These are phyloP conservation scores for Caryopteris hybrid DNA, from an alignment of 305 asterid species.

Conservation along the genomic window DNA sequence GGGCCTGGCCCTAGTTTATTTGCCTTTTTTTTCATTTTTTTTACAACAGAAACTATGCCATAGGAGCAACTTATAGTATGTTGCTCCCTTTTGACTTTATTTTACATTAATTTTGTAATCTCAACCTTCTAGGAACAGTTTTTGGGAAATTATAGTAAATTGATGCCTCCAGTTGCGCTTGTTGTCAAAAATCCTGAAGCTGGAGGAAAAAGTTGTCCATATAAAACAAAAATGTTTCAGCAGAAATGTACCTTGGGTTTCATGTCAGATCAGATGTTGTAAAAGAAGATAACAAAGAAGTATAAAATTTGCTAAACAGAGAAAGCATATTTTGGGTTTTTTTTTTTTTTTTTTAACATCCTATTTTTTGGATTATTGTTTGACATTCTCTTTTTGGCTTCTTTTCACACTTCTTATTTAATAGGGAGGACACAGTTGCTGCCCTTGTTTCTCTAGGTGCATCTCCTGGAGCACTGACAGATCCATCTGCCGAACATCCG, in stretches of 20 bases:
- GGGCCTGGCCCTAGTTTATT: not conserved
- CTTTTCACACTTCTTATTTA: constrained; percentile 23
- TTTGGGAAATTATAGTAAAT: constrained; percentile 2
- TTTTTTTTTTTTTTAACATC: no score
- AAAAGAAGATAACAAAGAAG: not conserved
- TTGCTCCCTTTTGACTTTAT: not conserved
- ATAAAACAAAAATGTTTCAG: not conserved
- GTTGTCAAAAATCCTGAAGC: constrained; percentile 7
- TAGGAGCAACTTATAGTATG: not conserved
- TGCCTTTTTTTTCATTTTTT: not conserved
- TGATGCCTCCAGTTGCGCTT: not conserved
- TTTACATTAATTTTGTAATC: not conserved
- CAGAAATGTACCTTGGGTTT: not conserved
- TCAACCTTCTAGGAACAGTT: not conserved
- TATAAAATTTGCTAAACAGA: not conserved
- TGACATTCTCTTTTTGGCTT: no score
- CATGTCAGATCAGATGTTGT: not conserved
- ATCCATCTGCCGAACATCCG: constrained; percentile 72
- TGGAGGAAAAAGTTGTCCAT: constrained; percentile 2
- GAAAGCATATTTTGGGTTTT: no score
- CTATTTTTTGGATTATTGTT: no score
- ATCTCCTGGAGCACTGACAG: constrained; percentile 67
- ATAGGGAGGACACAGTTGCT: constrained; percentile 87
- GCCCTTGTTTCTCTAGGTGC: constrained; percentile 83
- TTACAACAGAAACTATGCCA: not conserved